Conservation (phyloP, 1,139 yeast genomes). For the Pichia sp. region DNA sequence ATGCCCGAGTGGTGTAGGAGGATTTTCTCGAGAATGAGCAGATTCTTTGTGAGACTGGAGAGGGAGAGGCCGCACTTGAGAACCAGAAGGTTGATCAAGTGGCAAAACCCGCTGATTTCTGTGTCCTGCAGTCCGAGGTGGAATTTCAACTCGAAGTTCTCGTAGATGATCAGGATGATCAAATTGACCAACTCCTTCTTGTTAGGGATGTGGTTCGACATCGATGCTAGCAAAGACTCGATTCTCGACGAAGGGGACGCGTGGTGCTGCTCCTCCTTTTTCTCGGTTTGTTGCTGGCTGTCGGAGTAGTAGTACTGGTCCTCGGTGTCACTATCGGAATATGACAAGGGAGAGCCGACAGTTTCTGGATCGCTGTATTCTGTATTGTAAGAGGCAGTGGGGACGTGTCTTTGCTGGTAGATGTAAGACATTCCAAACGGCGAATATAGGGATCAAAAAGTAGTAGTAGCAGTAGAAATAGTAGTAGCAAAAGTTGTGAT, state of each 20-base stretch:
- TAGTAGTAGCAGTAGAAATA: neutral
- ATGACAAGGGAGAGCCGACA: conserved; percentile 1
- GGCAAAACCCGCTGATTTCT: neutral
- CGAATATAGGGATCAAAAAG: neutral
- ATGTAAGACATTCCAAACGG: neutral
- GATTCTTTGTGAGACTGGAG: conserved; percentile 10
- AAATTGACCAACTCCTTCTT: conserved; percentile 9
- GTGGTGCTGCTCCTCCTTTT: neutral
- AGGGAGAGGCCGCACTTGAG: conserved; percentile 10
- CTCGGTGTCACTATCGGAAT: conserved; percentile 1
- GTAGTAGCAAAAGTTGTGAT: neutral
- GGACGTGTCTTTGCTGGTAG: neutral
- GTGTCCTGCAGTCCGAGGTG: neutral
- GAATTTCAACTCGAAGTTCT: conserved; percentile 3
- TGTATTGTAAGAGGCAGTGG: neutral
- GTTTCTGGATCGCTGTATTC: neutral
- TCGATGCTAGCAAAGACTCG: neutral
- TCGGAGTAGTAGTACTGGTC: neutral
- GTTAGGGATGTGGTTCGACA: neutral
- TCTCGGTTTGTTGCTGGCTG: neutral
- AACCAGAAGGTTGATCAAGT: conserved; percentile 10
- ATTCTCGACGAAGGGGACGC: neutral
- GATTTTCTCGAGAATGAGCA: conserved; percentile 16
- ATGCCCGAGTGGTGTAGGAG: neutral
- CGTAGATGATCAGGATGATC: conserved; percentile 3